A percentile compares a stretch with the other conserved stretches of the same genome.
These are phyloP conservation scores for Codiaeum variegatum DNA, from an alignment of 441 rosid species.

Conservation along the genomic window DNA sequence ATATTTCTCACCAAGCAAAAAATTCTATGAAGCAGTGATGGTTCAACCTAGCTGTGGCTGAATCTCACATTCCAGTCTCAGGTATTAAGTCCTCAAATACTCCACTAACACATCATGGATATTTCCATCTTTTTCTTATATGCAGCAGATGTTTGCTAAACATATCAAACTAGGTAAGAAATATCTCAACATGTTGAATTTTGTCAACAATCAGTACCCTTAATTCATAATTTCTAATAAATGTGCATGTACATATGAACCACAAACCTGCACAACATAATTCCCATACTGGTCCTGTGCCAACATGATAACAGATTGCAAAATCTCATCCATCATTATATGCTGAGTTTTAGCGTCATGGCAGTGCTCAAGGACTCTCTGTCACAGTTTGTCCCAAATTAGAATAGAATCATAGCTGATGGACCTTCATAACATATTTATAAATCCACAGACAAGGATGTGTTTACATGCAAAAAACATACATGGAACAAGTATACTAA, in stretches of 20 bases:
- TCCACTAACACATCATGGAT: neutral
- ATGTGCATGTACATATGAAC: neutral
- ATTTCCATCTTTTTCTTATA: neutral
- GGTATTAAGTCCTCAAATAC: neutral
- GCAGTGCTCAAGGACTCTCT: slow-evolving; percentile 82
- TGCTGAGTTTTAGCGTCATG: slow-evolving; percentile 53
- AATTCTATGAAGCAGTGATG: slow-evolving; percentile 1
- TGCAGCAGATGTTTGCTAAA: neutral
- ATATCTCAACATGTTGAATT: neutral
- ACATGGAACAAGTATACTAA: slow-evolving; percentile 11
- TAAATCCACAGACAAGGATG: neutral
- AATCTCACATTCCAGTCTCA: neutral
- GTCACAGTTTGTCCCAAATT: slow-evolving; percentile 23
- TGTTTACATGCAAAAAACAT: neutral
- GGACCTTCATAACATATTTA: neutral
- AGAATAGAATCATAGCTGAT: neutral
- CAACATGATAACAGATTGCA: slow-evolving; percentile 62
- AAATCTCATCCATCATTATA: slow-evolving; percentile 61
- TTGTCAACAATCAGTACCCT: neutral
- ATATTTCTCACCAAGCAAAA: neutral
- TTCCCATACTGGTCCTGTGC: slow-evolving; percentile 85
- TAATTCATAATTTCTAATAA: neutral
- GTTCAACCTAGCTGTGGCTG: neutral
- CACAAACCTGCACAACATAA: slow-evolving; percentile 77
- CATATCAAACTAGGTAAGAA: neutral